These are phyloP conservation scores for Mycena crocata DNA, from an alignment of 768 basidiomycete genomes.

Conservation along the genomic window DNA sequence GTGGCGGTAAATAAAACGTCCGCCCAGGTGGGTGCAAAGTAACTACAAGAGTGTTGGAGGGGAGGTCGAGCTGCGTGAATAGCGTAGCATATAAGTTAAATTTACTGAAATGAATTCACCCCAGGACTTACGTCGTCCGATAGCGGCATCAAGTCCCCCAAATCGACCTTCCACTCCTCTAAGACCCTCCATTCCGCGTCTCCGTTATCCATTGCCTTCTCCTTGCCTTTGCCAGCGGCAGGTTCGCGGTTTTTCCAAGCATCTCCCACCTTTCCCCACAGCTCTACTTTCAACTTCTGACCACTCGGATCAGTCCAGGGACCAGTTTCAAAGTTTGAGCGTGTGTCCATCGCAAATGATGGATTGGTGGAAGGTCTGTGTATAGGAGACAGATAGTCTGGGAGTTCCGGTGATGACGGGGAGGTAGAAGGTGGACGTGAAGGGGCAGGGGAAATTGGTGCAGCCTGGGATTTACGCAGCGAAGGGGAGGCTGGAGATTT, in stretches of 20 bases:
- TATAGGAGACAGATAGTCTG: slow-evolving; percentile 82
- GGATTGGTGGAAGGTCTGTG: slow-evolving; percentile 91
- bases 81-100: slow-evolving; percentile 33
- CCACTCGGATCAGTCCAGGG: slow-evolving; percentile 65
- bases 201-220: slow-evolving; percentile 49
- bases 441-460: slow-evolving; percentile 40
- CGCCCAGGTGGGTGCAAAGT: slow-evolving; percentile 71
- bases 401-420: slow-evolving; percentile 26
- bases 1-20: slow-evolving; percentile 67
- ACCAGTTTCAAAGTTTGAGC: slow-evolving; percentile 62
- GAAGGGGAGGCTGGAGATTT: slow-evolving; percentile 31
- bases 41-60: slow-evolving; percentile 81
- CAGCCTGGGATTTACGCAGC: slow-evolving; percentile 23
- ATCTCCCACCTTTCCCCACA: slow-evolving; percentile 64
- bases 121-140: slow-evolving; percentile 67
- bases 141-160: slow-evolving; percentile 68
- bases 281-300: slow-evolving; percentile 62
- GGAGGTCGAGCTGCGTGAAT: slow-evolving; percentile 56
- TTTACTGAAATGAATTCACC: slow-evolving; percentile 9
- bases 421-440: slow-evolving; percentile 21
- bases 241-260: slow-evolving; percentile 35
- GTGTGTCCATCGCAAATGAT: slow-evolving; percentile 69
- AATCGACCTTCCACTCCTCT: slow-evolving; percentile 74
- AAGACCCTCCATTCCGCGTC: slow-evolving; percentile 68
- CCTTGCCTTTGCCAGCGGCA: slow-evolving; percentile 58